These are phyloP conservation scores for Takashimella koratensis DNA, from an alignment of 1,284 basidiomycete genomes.

Conservation along the genomic window DNA sequence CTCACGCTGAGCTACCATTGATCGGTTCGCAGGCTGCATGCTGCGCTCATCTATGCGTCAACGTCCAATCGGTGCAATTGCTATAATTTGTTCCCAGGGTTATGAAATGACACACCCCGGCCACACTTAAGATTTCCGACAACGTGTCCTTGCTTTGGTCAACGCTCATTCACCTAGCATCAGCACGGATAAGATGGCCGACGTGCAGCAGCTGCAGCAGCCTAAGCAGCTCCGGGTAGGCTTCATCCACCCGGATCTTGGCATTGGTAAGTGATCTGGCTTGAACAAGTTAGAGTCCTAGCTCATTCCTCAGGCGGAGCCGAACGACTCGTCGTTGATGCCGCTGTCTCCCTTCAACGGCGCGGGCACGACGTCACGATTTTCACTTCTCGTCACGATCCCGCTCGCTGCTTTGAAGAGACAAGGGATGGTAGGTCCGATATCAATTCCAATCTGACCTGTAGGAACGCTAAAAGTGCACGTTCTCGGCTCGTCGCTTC, in stretches of 20 bases:
- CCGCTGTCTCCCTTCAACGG: slow-evolving; percentile 78
- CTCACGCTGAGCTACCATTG: too few relatives aligned
- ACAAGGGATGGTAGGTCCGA: slow-evolving; percentile 68
- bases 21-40: too few relatives aligned
- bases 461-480: slow-evolving; percentile 80
- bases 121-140: too few relatives aligned
- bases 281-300: not conserved
- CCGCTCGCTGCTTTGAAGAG: slow-evolving; percentile 80
- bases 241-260: slow-evolving; percentile 92
- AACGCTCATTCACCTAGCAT: too few relatives aligned
- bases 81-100: too few relatives aligned
- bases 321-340: slow-evolving; percentile 93
- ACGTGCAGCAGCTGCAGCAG: too few relatives aligned
- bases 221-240: slow-evolving; percentile 57
- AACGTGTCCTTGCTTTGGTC: too few relatives aligned
- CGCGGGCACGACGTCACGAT: slow-evolving; percentile 85
- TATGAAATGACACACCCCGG: too few relatives aligned
- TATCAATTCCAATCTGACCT: not conserved
- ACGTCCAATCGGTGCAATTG: too few relatives aligned
- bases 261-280: slow-evolving; percentile 66
- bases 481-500: slow-evolving; percentile 69
- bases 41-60: too few relatives aligned
- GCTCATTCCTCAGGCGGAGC: slow-evolving; percentile 68
- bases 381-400: slow-evolving; percentile 91
- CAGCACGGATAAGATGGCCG: too few relatives aligned